Conservation (phyloP, 2,329 filamentous ascomycete genomes). For the Ceratocystiopsis minuta region DNA sequence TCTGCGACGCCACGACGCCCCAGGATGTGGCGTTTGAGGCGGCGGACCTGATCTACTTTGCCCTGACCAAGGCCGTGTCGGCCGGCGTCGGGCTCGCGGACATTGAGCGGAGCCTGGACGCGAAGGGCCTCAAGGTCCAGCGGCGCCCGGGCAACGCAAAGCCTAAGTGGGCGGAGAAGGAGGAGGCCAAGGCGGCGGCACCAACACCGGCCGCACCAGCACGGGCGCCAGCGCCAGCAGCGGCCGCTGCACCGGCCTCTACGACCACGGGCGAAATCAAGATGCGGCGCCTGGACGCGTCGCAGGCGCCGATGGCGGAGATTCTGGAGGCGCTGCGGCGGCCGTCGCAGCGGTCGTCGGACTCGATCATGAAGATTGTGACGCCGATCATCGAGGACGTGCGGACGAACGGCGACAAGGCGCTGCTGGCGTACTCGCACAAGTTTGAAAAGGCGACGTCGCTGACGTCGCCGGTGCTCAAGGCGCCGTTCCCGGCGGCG, state of each 20-base stretch:
- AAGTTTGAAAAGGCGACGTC: conserved; percentile 95
- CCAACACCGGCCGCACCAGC: not conserved
- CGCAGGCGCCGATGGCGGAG: conserved; percentile 42
- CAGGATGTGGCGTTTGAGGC: conserved; percentile 77
- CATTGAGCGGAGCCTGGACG: conserved; percentile 80
- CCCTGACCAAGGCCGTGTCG: conserved; percentile 71
- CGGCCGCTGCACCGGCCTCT: conserved; percentile 12
- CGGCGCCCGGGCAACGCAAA: conserved; percentile 87
- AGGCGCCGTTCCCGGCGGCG: conserved; percentile 68
- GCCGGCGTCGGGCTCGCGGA: conserved; percentile 75
- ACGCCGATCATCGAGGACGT: conserved; percentile 84
- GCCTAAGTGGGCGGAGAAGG: conserved; percentile 75
- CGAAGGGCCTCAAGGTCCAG: conserved; percentile 91
- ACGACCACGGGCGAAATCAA: conserved; percentile 38
- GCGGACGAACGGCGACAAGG: conserved; percentile 66
- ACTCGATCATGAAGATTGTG: conserved; percentile 80
- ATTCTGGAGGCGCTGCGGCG: conserved; percentile 64
- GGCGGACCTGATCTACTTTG: conserved; percentile 91
- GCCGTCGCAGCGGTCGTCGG: conserved; percentile 87
- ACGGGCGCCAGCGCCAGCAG: conserved; percentile 4
- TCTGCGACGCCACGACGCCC: conserved; percentile 58
- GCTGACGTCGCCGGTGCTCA: conserved; percentile 72
- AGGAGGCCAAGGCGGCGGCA: conserved; percentile 16
- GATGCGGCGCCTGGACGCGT: conserved; percentile 64
- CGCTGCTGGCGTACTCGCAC: conserved; percentile 82